Evolutionary conservation across 2,329 filamentous ascomycete species (phyloP), one percentile per base, ranked within the genome.

Genomic region (Sphaerostilbella broomeana): DNA sequence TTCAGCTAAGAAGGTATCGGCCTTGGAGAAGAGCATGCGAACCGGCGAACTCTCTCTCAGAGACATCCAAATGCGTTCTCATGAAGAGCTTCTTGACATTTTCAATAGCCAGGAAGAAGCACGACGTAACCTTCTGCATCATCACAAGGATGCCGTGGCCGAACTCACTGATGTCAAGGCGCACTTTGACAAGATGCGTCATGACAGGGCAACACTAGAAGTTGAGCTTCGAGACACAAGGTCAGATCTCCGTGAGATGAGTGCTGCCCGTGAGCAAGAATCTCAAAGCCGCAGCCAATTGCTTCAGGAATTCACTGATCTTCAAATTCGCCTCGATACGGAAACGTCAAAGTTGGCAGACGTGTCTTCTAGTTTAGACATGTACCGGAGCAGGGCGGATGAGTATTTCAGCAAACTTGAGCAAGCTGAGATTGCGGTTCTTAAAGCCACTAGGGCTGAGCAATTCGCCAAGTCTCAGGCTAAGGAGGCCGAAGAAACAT

Each of bases 371-470:
- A 94, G 84, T 59, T 73, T 97, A 28, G 81, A 79, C 45, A 67
- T 95, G 46, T 98, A 97, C 72, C 95, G 94, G 73, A 80, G 78
- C 47, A 81, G 90, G 29, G 85, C 90, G 4, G 88, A 97, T 56
- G 90, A 97, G 58, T 97, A 98, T 63, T 98, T 95, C 64, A 85
- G 80, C 68, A 95, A 95, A 64, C 77, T 98, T 15, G 90, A 98
- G 61, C 90, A 97, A 58, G 92, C 92, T 12, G 90, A 98, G 61
- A 94, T 97, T 49, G 81, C 89, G 1, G 89, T 97, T 13, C 75
- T 98, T 47, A 95, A 95, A 61, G 90, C 90, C 12, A 83, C 77
- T 44, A 79, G 90, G 17, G 90, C 92, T 0, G 90, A 97, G 62
- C 87, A 95, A 52, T 95, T 97, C 59, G 90, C 90, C 41, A 94